Percentiles rank a stretch among this genome's conserved stretches.
These are phyloP conservation scores for Omphalotus guepiniiformis DNA, from an alignment of 768 basidiomycete genomes.

Conservation along the genomic window DNA sequence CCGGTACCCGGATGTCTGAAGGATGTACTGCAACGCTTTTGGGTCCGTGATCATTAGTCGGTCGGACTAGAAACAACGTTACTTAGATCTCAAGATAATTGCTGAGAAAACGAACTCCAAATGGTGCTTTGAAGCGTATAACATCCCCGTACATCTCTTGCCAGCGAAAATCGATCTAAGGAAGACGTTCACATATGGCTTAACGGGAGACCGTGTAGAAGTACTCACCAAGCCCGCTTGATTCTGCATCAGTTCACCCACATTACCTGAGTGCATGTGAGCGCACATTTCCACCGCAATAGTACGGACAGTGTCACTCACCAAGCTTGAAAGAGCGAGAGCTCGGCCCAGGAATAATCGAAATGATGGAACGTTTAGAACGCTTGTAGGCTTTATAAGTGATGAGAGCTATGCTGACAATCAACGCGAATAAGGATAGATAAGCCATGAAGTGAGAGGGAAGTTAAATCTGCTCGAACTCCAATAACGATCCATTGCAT, in stretches of 20 bases:
- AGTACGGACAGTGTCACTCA: neutral
- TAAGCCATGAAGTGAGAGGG: no score
- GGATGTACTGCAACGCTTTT: conserved; percentile 27
- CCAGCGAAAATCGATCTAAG: conserved; percentile 6
- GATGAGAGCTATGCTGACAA: neutral
- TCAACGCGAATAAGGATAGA: neutral
- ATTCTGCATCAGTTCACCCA: conserved; percentile 3
- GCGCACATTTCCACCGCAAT: no score
- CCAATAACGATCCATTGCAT: no score
- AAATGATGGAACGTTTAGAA: neutral
- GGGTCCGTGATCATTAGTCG: conserved; percentile 28
- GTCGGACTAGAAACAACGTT: conserved; percentile 17
- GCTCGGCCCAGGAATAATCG: conserved; percentile 5
- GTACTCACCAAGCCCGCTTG: conserved; percentile 7
- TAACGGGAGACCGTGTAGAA: neutral
- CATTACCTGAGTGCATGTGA: conserved; percentile 9
- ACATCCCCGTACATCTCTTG: conserved; percentile 9
- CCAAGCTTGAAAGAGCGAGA: neutral
- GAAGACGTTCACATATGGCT: neutral
- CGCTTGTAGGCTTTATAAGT: neutral
- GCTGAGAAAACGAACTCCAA: conserved; percentile 1
- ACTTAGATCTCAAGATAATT: neutral
- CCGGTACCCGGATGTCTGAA: conserved; percentile 27
- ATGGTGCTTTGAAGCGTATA: conserved; percentile 2
- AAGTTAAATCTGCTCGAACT: no score